Conservation (phyloP, 192 early-diverging fungal genomes). For the Lobosporangium transversale region DNA sequence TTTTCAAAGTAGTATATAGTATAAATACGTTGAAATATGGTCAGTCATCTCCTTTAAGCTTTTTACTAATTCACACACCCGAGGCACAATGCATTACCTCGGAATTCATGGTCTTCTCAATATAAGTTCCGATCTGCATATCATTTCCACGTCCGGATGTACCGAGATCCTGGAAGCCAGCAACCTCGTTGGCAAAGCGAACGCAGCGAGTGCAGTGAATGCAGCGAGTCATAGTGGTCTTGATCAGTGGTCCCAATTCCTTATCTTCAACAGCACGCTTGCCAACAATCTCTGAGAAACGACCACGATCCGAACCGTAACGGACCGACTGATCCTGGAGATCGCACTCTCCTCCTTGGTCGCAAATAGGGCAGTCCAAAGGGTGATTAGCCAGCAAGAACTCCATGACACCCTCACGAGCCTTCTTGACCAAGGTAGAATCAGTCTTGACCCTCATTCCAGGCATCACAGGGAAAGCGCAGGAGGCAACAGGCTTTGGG, state of each 20-base stretch:
- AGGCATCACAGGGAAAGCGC: constrained; percentile 96
- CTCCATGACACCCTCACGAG: constrained; percentile 92
- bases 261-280: constrained; percentile 99
- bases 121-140: constrained; percentile 98
- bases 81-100: constrained; percentile 69
- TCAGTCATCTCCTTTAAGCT: no score
- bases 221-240: constrained; percentile 97
- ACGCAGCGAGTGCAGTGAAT: constrained; percentile 99
- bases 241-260: constrained; percentile 94
- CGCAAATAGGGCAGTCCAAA: constrained; percentile 98
- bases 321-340: constrained; percentile 98
- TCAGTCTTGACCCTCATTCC: constrained; percentile 98
- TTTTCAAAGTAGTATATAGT: no score
- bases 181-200: constrained; percentile 97
- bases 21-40: no score
- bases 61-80: no score
- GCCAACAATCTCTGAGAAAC: constrained; percentile 82
- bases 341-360: constrained; percentile 99
- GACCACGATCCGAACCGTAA: constrained; percentile 93
- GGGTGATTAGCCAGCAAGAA: constrained; percentile 98
- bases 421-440: constrained; percentile 94
- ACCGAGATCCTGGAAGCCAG: constrained; percentile 94
- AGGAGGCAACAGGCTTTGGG: constrained; percentile 96
- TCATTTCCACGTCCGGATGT: constrained; percentile 96
- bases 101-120: constrained; percentile 85